Base-by-base conservation (phyloP, 2,329 filamentous ascomycete species). In the Pyrenophora teres region DNA sequence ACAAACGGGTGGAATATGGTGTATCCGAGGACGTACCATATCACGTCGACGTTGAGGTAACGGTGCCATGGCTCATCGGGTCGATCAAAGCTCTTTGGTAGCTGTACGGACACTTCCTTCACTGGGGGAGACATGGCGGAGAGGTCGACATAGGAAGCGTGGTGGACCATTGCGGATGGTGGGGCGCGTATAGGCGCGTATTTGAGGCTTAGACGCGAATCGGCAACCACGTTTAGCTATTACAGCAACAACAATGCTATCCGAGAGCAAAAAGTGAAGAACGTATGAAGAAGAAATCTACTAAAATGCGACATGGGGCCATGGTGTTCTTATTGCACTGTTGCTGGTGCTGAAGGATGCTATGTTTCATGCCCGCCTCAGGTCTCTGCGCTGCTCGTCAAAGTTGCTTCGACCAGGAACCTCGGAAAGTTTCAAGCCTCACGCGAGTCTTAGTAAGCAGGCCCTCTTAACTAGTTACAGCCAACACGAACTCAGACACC, bases 1-100 rank as follows among this genome's bases (percentile, higher is more conserved):
- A 96, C 82, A 73, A 95, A 96, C 2, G 94, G 93, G 76, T 97
- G 92, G 69, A 83, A 82, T 30, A 80, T 55, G 45, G 79, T 65
- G 25, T 83, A 75, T 60, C 80, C 80, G 41, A 83, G 69, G 33
- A 83, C 70, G 58, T 78, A 81, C 59, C 81, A 73, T 53, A 80
- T 68, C 43, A 80, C 75, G 37, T 81, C 81, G 53, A 83, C 77
- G 12, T 72, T 77, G 42, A 77, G 69, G 65, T 72, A 71, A 45
- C 65, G 65, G 43, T 73, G 60, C 71, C 71, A 74, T 61, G 71
- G 70, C 53, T 71, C 67, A 16, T 72, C 67, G 10, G 60, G 57
- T 10, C 52, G 62, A 10, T 67, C 62, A 43, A 54, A 57, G 35
- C 53, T 66, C 40, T 62, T 62, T 6, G 68, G 68, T 2, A 71